Conservation (phyloP, 2,329 filamentous ascomycete species). For the Aspergillus glaucus region DNA sequence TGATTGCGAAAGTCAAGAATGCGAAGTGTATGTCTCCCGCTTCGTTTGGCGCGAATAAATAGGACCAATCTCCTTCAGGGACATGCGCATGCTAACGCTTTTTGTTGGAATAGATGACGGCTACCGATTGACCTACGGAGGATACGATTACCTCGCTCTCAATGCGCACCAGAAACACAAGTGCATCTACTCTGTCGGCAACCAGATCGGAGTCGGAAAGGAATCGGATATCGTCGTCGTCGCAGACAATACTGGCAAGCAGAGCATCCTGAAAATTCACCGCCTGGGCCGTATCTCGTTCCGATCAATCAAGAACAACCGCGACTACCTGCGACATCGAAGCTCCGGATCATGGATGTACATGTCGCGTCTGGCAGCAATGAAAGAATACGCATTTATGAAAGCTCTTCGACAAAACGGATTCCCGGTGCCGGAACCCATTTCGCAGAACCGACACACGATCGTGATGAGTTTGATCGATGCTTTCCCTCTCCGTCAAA, state of each 20-base stretch:
- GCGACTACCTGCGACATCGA: conserved; percentile 85
- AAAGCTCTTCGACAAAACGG: conserved; percentile 73
- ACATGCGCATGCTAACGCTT: not conserved
- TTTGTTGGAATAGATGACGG: conserved; percentile 61
- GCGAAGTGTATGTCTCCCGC: conserved; percentile 58
- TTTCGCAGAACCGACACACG: conserved; percentile 87
- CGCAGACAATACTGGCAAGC: conserved; percentile 67
- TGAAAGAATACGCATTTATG: conserved; percentile 96
- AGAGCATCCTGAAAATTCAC: conserved; percentile 91
- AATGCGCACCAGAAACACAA: conserved; percentile 78
- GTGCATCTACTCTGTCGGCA: conserved; percentile 84
- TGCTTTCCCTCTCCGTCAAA: conserved; percentile 84
- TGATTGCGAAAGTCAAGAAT: conserved; percentile 91
- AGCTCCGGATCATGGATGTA: conserved; percentile 94
- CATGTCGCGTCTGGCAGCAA: conserved; percentile 81
- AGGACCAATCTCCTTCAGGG: not conserved
- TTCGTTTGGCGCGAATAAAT: conserved; percentile 4
- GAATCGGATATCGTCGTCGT: conserved; percentile 97
- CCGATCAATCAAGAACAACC: conserved; percentile 89
- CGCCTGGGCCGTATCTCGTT: conserved; percentile 93
- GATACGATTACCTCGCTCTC: conserved; percentile 93
- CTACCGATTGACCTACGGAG: conserved; percentile 92
- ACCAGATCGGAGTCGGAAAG: conserved; percentile 91
- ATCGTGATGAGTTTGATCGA: conserved; percentile 94
- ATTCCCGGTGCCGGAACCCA: conserved; percentile 81